Evolutionary conservation across 306 rosid genomes (phyloP).

Genomic region (Malus sieversii): DNA sequence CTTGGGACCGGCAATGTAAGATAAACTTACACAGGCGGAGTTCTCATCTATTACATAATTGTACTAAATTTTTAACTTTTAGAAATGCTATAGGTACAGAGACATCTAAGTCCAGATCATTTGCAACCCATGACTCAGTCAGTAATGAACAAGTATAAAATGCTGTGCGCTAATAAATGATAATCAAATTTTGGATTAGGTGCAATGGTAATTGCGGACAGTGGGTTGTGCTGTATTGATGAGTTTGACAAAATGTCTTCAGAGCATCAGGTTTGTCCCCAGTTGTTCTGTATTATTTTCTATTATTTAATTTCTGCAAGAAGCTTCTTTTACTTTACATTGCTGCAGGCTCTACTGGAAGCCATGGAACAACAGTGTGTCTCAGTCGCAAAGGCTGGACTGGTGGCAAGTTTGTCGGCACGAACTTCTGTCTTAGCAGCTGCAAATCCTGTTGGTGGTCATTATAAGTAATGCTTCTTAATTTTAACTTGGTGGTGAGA

Average conservation of each 20-base stretch:
- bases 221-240: constrained; percentile 93
- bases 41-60: no score
- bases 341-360: constrained; percentile 68
- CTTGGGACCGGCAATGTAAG: no score
- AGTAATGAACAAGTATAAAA: constrained; percentile 11
- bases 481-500: constrained; percentile 7
- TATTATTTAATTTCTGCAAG: constrained; percentile 13
- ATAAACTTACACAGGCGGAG: no score
- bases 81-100: background rate
- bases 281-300: constrained; percentile 14
- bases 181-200: constrained; percentile 39
- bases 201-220: constrained; percentile 93
- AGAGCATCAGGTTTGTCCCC: constrained; percentile 87
- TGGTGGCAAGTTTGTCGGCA: constrained; percentile 94
- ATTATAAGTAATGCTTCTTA: constrained; percentile 58
- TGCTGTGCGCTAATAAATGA: constrained; percentile 10
- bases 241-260: constrained; percentile 90
- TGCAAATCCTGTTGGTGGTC: constrained; percentile 96
- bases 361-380: constrained; percentile 99
- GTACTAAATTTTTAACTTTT: no score
- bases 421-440: constrained; percentile 93
- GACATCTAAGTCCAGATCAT: background rate
- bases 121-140: background rate
- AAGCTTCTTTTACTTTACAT: constrained; percentile 16
- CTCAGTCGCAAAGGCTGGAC: constrained; percentile 94